These are phyloP conservation scores for Neofusicoccum sp. DNA, from an alignment of 2,329 filamentous ascomycete genomes.

Conservation along the genomic window DNA sequence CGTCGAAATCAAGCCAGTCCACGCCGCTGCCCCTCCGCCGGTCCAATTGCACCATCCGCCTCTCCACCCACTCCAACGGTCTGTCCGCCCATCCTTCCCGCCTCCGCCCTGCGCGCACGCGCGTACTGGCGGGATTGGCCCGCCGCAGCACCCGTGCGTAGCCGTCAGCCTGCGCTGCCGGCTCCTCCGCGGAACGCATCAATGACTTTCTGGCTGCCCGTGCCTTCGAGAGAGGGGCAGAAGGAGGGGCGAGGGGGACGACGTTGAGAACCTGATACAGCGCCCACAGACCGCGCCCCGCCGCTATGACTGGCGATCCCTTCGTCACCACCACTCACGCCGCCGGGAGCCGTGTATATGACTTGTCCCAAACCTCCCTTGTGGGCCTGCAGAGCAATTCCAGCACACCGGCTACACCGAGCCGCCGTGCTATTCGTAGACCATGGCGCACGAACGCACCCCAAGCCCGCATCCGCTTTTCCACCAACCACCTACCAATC, in stretches of 20 bases:
- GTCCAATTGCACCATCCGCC: constrained; percentile 10
- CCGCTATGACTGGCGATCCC: constrained; percentile 15
- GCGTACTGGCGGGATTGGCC: constrained; percentile 5
- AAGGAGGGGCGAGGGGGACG: constrained; percentile 9
- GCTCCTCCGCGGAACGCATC: constrained; percentile 4
- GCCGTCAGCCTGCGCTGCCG: constrained; percentile 1
- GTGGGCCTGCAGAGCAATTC: constrained; percentile 13
- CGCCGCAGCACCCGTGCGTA: constrained; percentile 3
- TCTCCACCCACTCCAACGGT: constrained; percentile 4
- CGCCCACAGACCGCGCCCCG: constrained; percentile 12
- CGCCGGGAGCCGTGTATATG: constrained; percentile 13
- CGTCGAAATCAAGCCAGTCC: constrained; percentile 1
- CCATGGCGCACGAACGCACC: constrained; percentile 4
- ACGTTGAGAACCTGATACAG: constrained; percentile 16
- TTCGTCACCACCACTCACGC: constrained; percentile 17
- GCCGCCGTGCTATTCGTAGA: constrained; percentile 13
- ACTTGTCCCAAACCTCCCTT: constrained; percentile 13
- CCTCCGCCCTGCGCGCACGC: neutral
- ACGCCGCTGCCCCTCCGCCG: neutral
- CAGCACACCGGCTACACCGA: constrained; percentile 13
- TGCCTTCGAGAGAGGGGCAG: constrained; percentile 10
- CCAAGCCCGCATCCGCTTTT: constrained; percentile 2
- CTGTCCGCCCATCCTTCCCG: neutral
- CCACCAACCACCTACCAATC: constrained; percentile 9
- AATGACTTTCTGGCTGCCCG: constrained; percentile 17